A percentile compares a stretch with the other conserved stretches of the same genome.
These are phyloP conservation scores for Zostera marina DNA, from an alignment of 116 monocot genomes.

Conservation along the genomic window DNA sequence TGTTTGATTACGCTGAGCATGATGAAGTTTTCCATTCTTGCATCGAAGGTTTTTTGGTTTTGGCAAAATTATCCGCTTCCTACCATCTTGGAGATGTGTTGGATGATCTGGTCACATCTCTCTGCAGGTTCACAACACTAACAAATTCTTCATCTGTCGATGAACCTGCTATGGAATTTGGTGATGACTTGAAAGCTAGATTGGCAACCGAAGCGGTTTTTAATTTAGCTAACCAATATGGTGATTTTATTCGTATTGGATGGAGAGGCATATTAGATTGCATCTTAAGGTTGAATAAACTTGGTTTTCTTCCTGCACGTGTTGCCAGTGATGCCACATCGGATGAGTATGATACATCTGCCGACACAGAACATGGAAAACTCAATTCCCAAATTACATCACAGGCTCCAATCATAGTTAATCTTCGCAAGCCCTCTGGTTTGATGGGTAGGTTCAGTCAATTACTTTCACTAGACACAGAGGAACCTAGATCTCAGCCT, in stretches of 20 bases:
- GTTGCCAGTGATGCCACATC: conserved; percentile 45
- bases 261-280: conserved; percentile 74
- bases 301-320: conserved; percentile 48
- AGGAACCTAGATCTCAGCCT: conserved; percentile 54
- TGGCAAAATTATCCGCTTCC: conserved; percentile 58
- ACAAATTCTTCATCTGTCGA: conserved; percentile 37
- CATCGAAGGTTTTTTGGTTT: conserved; percentile 45
- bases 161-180: conserved; percentile 53
- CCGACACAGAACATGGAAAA: conserved; percentile 12
- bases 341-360: conserved; percentile 40
- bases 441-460: conserved; percentile 76
- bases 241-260: conserved; percentile 50
- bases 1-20: conserved; percentile 69
- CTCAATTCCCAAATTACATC: conserved; percentile 27
- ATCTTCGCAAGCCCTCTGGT: conserved; percentile 45
- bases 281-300: conserved; percentile 58
- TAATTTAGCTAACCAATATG: conserved; percentile 49
- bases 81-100: conserved; percentile 61
- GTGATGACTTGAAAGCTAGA: conserved; percentile 63
- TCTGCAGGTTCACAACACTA: conserved; percentile 76
- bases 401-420: conserved; percentile 24
- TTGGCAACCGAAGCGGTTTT: conserved; percentile 67
- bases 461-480: conserved; percentile 52
- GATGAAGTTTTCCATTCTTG: conserved; percentile 36
- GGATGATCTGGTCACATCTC: conserved; percentile 59